Percentiles rank a stretch among this genome's conserved stretches.
phyloP scores from a whole-genome alignment of 2,329 filamentous ascomycete species.

The Fusarium sp. region DNA sequence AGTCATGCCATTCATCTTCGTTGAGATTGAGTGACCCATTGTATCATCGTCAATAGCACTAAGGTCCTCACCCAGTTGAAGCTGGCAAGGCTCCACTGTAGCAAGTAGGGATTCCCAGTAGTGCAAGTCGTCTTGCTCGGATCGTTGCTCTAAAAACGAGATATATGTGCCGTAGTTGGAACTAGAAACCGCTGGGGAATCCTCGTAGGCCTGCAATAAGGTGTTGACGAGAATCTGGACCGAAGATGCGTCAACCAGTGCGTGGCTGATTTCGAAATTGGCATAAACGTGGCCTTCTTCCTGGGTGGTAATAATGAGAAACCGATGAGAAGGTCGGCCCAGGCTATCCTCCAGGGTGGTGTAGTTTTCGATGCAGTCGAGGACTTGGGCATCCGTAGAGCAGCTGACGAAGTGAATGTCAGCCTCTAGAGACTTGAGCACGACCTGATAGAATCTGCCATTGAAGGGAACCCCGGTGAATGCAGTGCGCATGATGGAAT shows the following conservation, averaged over 20 bases:
- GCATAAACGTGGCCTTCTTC: constrained; percentile 1
- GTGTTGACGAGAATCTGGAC: constrained; percentile 11
- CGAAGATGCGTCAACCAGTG: constrained; percentile 13
- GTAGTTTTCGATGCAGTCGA: background rate
- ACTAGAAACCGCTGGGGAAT: too few species aligned
- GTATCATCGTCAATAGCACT: too few species aligned
- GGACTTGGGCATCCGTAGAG: background rate
- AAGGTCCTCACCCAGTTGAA: too few species aligned
- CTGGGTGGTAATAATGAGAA: background rate
- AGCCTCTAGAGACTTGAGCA: constrained; percentile 8
- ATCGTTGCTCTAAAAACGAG: too few species aligned
- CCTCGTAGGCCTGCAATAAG: background rate
- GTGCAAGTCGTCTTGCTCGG: too few species aligned
- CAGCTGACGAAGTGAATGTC: background rate
- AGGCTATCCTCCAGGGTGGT: too few species aligned
- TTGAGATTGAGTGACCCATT: background rate
- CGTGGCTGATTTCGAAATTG: constrained; percentile 22
- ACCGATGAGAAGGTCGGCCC: too few species aligned
- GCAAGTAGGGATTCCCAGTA: too few species aligned
- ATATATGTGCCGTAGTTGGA: too few species aligned
- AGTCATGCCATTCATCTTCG: background rate
- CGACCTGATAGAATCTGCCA: constrained; percentile 22
- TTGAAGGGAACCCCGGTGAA: constrained; percentile 34
- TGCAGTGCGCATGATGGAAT: constrained; percentile 14
- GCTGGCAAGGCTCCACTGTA: too few species aligned